Percentiles rank a stretch among this genome's conserved stretches.
phyloP scores from a whole-genome alignment of 352 stramenopile genomes.

The Phytopythium vexans region DNA sequence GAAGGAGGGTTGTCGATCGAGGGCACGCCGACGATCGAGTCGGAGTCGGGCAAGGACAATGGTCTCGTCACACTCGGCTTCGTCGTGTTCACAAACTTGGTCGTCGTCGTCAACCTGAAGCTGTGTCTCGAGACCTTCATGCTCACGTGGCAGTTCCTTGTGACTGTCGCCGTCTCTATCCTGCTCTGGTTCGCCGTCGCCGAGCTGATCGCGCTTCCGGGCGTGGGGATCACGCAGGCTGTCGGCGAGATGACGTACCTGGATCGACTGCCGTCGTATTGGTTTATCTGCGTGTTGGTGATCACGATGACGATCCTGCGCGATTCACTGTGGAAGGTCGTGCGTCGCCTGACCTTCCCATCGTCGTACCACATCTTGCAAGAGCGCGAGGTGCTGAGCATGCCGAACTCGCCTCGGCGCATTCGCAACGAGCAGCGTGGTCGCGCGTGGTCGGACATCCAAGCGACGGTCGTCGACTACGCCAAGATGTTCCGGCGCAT shows the following conservation, averaged over 20 bases:
- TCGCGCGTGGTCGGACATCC: slow-evolving; percentile 33
- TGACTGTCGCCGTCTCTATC: slow-evolving; percentile 52
- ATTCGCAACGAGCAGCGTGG: slow-evolving; percentile 36
- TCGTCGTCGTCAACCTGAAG: slow-evolving; percentile 77
- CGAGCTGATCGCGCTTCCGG: slow-evolving; percentile 49
- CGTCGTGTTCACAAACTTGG: slow-evolving; percentile 78
- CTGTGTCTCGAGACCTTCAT: slow-evolving; percentile 71
- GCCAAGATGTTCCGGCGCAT: slow-evolving; percentile 43
- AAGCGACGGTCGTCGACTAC: slow-evolving; percentile 48
- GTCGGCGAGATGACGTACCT: slow-evolving; percentile 71
- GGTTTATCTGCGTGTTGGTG: slow-evolving; percentile 57
- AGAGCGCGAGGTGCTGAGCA: slow-evolving; percentile 60
- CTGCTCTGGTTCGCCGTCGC: slow-evolving; percentile 64
- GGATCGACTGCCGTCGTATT: slow-evolving; percentile 54
- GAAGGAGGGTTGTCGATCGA: slow-evolving; percentile 26
- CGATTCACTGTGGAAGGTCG: slow-evolving; percentile 69
- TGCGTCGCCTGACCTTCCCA: slow-evolving; percentile 57
- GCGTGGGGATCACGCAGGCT: slow-evolving; percentile 50
- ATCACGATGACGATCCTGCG: slow-evolving; percentile 58
- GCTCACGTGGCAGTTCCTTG: slow-evolving; percentile 68
- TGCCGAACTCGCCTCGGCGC: slow-evolving; percentile 56
- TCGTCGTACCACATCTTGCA: slow-evolving; percentile 80
- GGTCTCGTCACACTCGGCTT: slow-evolving; percentile 68
- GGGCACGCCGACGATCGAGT: slow-evolving; percentile 27
- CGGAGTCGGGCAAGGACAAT: slow-evolving; percentile 40